A percentile compares a stretch with the other conserved stretches of the same genome.
Conservation (phyloP, 2,329 filamentous ascomycete genomes). For the Beauveria varroae region DNA sequence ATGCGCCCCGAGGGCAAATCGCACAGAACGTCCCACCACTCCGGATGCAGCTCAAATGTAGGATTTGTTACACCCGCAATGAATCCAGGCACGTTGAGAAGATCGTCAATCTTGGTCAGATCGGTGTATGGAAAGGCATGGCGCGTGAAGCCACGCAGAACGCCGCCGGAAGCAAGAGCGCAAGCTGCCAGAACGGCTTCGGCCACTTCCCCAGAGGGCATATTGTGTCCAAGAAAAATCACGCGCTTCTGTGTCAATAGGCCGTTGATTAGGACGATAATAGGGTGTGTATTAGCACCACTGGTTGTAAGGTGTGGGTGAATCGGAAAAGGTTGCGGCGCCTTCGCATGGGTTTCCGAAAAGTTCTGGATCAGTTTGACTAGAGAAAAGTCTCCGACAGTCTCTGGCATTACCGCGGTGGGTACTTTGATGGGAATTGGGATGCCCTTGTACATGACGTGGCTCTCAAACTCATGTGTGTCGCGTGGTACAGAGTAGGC, state of each 20-base stretch:
- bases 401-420: conserved; percentile 87
- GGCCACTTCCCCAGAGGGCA: conserved; percentile 90
- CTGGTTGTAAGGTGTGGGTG: conserved; percentile 93
- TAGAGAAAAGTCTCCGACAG: conserved; percentile 93
- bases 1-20: conserved; percentile 87
- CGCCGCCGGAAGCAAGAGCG: conserved; percentile 81
- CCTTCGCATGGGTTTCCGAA: conserved; percentile 71
- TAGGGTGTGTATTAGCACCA: conserved; percentile 82
- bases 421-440: conserved; percentile 96
- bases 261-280: conserved; percentile 90
- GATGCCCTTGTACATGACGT: conserved; percentile 91
- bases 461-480: conserved; percentile 95
- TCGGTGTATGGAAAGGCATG: conserved; percentile 98
- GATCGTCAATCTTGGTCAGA: conserved; percentile 92
- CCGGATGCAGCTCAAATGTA: conserved; percentile 85
- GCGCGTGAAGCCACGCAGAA: conserved; percentile 88
- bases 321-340: conserved; percentile 74
- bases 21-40: conserved; percentile 98
- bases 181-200: conserved; percentile 98
- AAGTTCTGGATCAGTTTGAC: conserved; percentile 97
- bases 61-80: conserved; percentile 97
- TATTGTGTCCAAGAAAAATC: conserved; percentile 91
- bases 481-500: conserved; percentile 78
- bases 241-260: conserved; percentile 93
- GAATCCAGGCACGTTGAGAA: conserved; percentile 92